Evolutionary conservation across 306 rosid species (phyloP).

Genomic region (Alnus rubra): DNA sequence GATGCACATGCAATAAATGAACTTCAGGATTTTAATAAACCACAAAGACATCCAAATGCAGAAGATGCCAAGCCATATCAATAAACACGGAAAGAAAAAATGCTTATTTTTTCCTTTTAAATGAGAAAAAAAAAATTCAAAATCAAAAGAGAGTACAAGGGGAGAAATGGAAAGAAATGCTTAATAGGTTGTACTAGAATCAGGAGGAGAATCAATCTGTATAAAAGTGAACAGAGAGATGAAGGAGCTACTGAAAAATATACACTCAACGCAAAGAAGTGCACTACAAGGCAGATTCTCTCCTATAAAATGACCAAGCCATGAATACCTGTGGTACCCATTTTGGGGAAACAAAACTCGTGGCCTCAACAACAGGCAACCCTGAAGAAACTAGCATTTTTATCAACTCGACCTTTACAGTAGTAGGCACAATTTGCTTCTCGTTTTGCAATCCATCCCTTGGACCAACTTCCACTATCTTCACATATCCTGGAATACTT

Average conservation of each 20-base stretch:
- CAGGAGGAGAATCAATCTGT: neutral
- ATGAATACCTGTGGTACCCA: conserved; percentile 88
- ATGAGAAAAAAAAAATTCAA: neutral
- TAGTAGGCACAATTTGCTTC: conserved; percentile 72
- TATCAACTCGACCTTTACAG: conserved; percentile 74
- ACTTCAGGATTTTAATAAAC: neutral
- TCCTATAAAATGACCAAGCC: neutral
- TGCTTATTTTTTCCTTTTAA: neutral
- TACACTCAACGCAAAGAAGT: neutral
- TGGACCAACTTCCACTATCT: conserved; percentile 92
- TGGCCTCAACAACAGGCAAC: conserved; percentile 77
- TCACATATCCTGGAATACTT: conserved; percentile 66
- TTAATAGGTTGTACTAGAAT: neutral
- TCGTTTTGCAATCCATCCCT: conserved; percentile 96
- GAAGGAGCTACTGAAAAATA: neutral
- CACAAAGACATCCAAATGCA: neutral
- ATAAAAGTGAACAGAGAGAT: conserved; percentile 3
- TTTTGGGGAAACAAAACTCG: conserved; percentile 96
- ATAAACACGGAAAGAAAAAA: neutral
- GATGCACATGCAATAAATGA: neutral
- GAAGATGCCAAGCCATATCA: neutral
- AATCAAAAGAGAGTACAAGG: neutral
- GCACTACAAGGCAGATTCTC: conserved; percentile 2
- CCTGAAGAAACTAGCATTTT: conserved; percentile 79
- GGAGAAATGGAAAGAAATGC: neutral